Evolutionary conservation across 768 basidiomycete species (phyloP), one percentile per base, ranked within the genome.

Genomic region (Cystobasidium ongulense): DNA sequence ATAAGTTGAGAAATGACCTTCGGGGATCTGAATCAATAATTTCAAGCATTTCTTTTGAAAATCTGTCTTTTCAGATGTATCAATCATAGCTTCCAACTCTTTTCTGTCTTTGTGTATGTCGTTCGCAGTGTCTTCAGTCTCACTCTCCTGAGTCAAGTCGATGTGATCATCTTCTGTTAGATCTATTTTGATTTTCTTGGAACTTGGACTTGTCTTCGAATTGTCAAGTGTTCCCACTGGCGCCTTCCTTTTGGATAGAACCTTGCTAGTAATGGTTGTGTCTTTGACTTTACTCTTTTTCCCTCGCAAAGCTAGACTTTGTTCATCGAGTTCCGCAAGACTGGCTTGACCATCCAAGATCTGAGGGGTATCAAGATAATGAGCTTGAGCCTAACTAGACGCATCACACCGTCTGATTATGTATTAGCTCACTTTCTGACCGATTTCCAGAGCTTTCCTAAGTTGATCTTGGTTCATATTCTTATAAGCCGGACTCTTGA

Each of bases 1-100:
- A 52, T 78, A 78, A 1, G 77, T 78, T 11, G 76, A 59, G 25
- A 78, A 75, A 52, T 63, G 62, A 11, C 77, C 77, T 1, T 62
- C 4, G 1, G 77, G 77, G 27, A 78, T 57, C 11, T 62, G 54
- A 17, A 71, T 10, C 10, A 77, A 52, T 25, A 72, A 31, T 57
- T 78, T 71, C 31, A 71, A 43, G 68, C 68, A 71, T 27, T 41
- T 54, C 68, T 71, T 71, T 35, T 71, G 68, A 27, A 71, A 71
- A 7, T 71, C 68, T 8, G 68, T 71, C 54, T 71, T 71, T 35
- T 59, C 68, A 15, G 68, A 71, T 17, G 46, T 39, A 35, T 71
- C 68, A 27, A 71, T 71, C 27, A 71, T 54, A 33, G 68, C 54
- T 54, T 57, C 54, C 27, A 71, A 33, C 27, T 71, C 54, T 27